phyloP scores from a whole-genome alignment of 2,329 filamentous ascomycete species.

The Dryadomyces quercus-mongolicae region DNA sequence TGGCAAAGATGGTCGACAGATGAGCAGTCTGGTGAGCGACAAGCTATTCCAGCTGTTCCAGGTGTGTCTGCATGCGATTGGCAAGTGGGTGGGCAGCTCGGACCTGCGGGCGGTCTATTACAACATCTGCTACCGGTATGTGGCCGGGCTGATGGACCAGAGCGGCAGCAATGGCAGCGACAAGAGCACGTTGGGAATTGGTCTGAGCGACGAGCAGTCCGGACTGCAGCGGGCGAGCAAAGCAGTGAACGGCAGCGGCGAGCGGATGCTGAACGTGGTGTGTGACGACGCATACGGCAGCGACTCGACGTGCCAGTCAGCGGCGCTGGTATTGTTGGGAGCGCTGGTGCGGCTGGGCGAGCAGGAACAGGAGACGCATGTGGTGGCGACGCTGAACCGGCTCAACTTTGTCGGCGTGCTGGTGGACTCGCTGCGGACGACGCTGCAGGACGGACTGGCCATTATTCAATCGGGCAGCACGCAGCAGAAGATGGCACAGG shows the following conservation, averaged over 20 bases:
- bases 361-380: slow-evolving; percentile 56
- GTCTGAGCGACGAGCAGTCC: background rate
- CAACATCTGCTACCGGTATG: slow-evolving; percentile 78
- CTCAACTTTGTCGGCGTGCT: slow-evolving; percentile 87
- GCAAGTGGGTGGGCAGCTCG: slow-evolving; percentile 57
- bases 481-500: slow-evolving; percentile 38
- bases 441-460: slow-evolving; percentile 60
- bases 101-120: slow-evolving; percentile 77
- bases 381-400: slow-evolving; percentile 69
- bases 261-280: slow-evolving; percentile 69
- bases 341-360: slow-evolving; percentile 63
- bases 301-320: slow-evolving; percentile 68
- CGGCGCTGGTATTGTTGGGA: slow-evolving; percentile 74
- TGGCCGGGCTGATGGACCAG: slow-evolving; percentile 50
- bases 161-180: background rate
- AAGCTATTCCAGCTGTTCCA: slow-evolving; percentile 89
- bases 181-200: background rate
- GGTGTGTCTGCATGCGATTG: slow-evolving; percentile 67
- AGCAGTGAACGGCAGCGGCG: slow-evolving; percentile 55
- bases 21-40: slow-evolving; percentile 69
- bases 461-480: slow-evolving; percentile 14
- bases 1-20: slow-evolving; percentile 31
- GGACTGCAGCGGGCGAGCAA: slow-evolving; percentile 55
- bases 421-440: slow-evolving; percentile 71
- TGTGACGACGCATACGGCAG: slow-evolving; percentile 90